Conservation (phyloP, 306 rosid species). For the Abrus pulchellus region DNA sequence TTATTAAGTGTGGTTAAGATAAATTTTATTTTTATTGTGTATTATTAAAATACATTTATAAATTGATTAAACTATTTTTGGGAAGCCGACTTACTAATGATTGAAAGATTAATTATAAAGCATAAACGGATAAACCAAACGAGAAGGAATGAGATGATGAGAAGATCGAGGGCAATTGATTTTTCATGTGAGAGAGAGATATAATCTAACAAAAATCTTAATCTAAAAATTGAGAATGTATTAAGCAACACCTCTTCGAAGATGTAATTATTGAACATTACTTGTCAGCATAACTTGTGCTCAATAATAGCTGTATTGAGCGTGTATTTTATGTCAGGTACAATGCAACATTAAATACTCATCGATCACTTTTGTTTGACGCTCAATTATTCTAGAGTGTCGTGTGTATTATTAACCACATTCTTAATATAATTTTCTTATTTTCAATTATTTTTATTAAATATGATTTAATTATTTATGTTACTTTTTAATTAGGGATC, state of each 20-base stretch:
- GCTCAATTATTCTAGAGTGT: not conserved
- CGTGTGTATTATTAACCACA: not conserved
- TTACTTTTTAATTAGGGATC: too few species aligned
- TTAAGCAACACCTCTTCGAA: not conserved
- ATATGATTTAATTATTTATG: too few species aligned
- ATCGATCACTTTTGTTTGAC: not conserved
- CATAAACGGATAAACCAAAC: not conserved
- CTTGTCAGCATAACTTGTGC: slow-evolving; percentile 15
- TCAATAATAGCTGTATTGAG: not conserved
- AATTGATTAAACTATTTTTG: not conserved
- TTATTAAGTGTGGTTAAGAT: too few species aligned
- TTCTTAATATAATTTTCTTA: too few species aligned
- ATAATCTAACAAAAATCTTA: slow-evolving; percentile 18
- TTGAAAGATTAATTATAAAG: not conserved
- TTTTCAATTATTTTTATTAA: too few species aligned
- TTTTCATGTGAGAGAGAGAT: not conserved
- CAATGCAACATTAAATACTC: not conserved
- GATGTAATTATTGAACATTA: not conserved
- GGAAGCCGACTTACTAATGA: not conserved
- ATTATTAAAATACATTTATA: too few species aligned
- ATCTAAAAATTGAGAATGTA: not conserved
- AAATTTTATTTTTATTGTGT: too few species aligned
- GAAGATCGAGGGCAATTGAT: not conserved
- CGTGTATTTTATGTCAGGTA: slow-evolving; percentile 29
- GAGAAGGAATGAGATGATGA: not conserved